These are phyloP conservation scores for Crithidia thermophila DNA, from an alignment of 208 protist species.

Conservation along the genomic window DNA sequence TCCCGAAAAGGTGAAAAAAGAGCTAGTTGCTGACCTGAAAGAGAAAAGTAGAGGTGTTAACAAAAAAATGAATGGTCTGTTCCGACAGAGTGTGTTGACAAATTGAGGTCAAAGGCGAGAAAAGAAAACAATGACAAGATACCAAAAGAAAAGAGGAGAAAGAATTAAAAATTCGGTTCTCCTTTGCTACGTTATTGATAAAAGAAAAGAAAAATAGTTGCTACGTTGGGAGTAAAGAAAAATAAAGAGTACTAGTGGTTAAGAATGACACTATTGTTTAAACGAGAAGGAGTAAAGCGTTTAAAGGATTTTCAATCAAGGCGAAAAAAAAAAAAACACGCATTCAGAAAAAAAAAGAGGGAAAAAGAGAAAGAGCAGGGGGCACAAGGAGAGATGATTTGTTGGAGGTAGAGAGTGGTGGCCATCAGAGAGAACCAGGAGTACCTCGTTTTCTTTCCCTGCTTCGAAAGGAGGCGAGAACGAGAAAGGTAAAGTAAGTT, in stretches of 20 bases:
- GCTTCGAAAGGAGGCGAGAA: no score
- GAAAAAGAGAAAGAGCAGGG: no score
- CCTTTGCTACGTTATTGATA: constrained; percentile 10
- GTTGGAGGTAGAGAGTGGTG: no score
- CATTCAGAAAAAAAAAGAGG: no score
- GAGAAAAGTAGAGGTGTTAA: background rate
- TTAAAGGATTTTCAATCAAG: no score
- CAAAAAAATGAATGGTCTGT: background rate
- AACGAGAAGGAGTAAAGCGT: background rate
- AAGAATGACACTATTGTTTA: background rate
- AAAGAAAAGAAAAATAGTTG: constrained; percentile 7
- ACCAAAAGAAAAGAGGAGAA: background rate
- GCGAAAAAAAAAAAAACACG: background rate
- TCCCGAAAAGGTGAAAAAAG: constrained; percentile 8
- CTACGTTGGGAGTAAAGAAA: background rate
- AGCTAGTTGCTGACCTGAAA: background rate
- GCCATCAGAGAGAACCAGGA: no score
- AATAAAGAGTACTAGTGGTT: no score
- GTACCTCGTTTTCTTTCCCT: no score
- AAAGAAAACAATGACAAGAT: constrained; percentile 11
- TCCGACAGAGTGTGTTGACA: background rate
- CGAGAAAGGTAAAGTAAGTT: no score
- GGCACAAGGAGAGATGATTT: no score
- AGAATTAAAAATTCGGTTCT: background rate
- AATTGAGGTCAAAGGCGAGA: constrained; percentile 7